A percentile compares a stretch with the other conserved stretches of the same genome.
Evolutionary conservation across 2,329 filamentous ascomycete species (phyloP).

Genomic region (Cercospora nicotianae): DNA sequence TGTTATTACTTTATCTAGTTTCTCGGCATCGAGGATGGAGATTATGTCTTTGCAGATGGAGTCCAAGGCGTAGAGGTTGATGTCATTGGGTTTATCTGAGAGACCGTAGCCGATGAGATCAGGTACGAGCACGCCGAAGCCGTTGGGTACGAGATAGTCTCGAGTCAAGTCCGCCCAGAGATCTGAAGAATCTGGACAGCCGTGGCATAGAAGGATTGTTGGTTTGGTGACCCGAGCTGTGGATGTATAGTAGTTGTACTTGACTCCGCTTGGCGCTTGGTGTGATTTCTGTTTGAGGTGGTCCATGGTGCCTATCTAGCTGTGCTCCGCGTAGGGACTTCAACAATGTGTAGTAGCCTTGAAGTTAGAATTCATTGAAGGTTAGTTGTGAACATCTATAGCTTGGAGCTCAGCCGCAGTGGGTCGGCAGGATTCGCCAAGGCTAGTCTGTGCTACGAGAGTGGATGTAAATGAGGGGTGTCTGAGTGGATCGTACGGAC

Average conservation of each 20-base stretch:
- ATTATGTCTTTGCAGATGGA: conserved; percentile 40
- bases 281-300: conserved; percentile 5
- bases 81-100: conserved; percentile 43
- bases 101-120: conserved; percentile 42
- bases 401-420: neutral
- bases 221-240: conserved; percentile 33
- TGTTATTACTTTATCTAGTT: conserved; percentile 40
- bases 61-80: conserved; percentile 38
- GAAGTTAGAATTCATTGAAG: neutral
- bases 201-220: conserved; percentile 47
- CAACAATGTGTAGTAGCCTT: neutral
- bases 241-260: conserved; percentile 44
- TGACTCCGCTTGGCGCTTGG: conserved; percentile 25
- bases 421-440: conserved; percentile 4
- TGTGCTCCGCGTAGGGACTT: neutral
- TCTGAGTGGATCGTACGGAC: neutral
- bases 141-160: conserved; percentile 40
- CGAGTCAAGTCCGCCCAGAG: conserved; percentile 46
- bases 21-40: conserved; percentile 44
- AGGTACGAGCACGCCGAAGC: conserved; percentile 43
- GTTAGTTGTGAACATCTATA: neutral
- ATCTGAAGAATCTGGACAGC: conserved; percentile 50
- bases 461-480: neutral
- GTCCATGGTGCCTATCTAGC: neutral
- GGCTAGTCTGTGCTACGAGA: neutral